Percentiles rank a stretch among this genome's conserved stretches.
These are phyloP conservation scores for Apiospora arundinis DNA, from an alignment of 2,329 filamentous ascomycete species.

Conservation along the genomic window DNA sequence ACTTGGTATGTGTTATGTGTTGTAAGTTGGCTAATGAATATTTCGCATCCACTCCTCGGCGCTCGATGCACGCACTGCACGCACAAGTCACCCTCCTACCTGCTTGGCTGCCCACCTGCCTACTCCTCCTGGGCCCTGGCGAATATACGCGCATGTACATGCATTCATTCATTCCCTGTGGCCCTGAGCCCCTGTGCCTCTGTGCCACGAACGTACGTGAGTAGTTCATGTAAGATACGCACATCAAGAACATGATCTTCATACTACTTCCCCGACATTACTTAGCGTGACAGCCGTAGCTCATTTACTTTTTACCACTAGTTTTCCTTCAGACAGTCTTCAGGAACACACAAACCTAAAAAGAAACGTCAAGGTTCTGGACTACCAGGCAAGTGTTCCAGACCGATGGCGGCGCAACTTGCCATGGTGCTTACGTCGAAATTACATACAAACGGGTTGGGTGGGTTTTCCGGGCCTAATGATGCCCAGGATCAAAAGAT, in stretches of 20 bases:
- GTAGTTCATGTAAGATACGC: neutral
- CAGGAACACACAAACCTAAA: conserved; percentile 16
- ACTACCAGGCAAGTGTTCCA: neutral
- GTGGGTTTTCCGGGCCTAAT: neutral
- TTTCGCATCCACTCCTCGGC: neutral
- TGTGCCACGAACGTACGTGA: neutral
- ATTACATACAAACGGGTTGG: neutral
- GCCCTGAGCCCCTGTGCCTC: neutral
- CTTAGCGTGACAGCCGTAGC: neutral
- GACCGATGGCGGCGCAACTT: neutral
- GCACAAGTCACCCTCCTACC: neutral
- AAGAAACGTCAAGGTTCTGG: neutral
- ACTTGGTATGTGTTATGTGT: neutral
- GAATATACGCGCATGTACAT: neutral
- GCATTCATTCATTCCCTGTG: no score
- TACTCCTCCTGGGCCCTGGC: neutral
- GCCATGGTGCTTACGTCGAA: neutral
- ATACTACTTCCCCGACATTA: neutral
- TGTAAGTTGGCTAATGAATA: neutral
- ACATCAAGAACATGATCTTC: neutral
- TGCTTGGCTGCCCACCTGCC: no score
- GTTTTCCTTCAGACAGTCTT: neutral
- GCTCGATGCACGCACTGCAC: no score
- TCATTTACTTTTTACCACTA: no score
- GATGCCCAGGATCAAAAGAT: neutral